Base-by-base conservation (phyloP, 495 filamentous ascomycete genomes). In the Jackrogersella minutella region DNA sequence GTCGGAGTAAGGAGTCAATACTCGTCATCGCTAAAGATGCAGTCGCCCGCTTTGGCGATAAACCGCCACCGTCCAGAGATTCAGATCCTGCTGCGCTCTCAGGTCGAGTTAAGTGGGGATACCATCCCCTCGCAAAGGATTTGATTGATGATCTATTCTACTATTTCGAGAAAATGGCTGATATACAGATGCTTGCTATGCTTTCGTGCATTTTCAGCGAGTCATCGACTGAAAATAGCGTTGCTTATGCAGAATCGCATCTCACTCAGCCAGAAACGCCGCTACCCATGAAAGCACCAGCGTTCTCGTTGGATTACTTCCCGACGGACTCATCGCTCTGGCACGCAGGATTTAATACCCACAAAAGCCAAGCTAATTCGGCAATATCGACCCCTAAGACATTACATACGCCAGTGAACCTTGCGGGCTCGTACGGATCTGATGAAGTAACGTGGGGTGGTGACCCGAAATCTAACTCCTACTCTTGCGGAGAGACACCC, bases 141-240 rank as follows among this genome's bases (percentile, higher is more conserved):
- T 81, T 97, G 31, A 88, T 97, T 37, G 76, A 80, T 19, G 80
- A 86, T 47, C 78, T 86, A 14, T 93, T 97, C 69, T 82, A 85
- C 11, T 85, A 96, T 73, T 97, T 91, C 64, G 92, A 96, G 72
- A 83, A 79, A 34, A 80, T 88, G 26, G 92, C 87, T 1, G 93
- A 97, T 72, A 79, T 94, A 2, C 93, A 97, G 74, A 97, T 97
- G 93, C 81, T 97, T 14, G 94, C 93, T 31, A 96, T 97, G 93
- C 84, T 97, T 10, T 90, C 93, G 1, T 96, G 93, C 72, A 87
- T 97, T 41, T 89, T 97, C 56, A 87, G 87, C 49, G 91, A 96
- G 58, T 82, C 87, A 5, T 73, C 74, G 0, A 71, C 80, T 3
- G 76, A 83, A 46, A 79, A 86, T 54, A 76, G 78, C n/a, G 76